Conservation (phyloP, 176 grass and related monocot species). For the Phyllostachys edulis region DNA sequence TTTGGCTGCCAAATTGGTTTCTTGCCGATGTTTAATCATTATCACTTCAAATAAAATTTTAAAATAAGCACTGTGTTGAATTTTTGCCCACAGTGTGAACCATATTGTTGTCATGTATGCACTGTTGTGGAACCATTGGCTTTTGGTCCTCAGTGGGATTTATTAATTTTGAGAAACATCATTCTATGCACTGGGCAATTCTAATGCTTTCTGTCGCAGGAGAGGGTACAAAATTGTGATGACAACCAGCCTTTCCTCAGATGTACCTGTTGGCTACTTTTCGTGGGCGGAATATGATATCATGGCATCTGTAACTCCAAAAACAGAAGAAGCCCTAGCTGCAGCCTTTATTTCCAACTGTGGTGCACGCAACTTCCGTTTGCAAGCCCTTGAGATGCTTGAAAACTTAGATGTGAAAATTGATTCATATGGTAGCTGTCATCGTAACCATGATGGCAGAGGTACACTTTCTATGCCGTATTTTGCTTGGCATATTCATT, state of each 20-base stretch:
- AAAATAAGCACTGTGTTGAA: neutral
- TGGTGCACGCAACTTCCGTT: slow-evolving; percentile 89
- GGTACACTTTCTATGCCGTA: slow-evolving; percentile 44
- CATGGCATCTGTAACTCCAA: slow-evolving; percentile 74
- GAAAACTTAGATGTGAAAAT: slow-evolving; percentile 78
- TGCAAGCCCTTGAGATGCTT: slow-evolving; percentile 88
- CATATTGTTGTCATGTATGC: slow-evolving; percentile 15
- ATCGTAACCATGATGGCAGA: slow-evolving; percentile 85
- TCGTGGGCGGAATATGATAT: slow-evolving; percentile 98
- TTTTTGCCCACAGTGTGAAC: neutral
- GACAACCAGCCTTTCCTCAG: slow-evolving; percentile 92
- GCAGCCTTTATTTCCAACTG: slow-evolving; percentile 99
- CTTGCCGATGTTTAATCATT: neutral
- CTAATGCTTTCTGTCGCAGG: slow-evolving; percentile 44
- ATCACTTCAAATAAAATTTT: slow-evolving; percentile 22
- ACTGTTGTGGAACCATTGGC: slow-evolving; percentile 7
- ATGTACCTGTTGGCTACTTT: slow-evolving; percentile 97
- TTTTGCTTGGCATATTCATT: neutral
- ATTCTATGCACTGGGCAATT: slow-evolving; percentile 18
- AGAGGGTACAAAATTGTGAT: slow-evolving; percentile 91
- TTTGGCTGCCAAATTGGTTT: slow-evolving; percentile 23
- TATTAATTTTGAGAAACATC: slow-evolving; percentile 34
- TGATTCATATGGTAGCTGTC: slow-evolving; percentile 99
- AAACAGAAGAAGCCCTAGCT: slow-evolving; percentile 79
- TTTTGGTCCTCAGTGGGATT: slow-evolving; percentile 11